Percentiles rank a stretch among this genome's conserved stretches.
These are phyloP conservation scores for Xylaria sp. DNA, from an alignment of 2,329 filamentous ascomycete genomes.

Conservation along the genomic window DNA sequence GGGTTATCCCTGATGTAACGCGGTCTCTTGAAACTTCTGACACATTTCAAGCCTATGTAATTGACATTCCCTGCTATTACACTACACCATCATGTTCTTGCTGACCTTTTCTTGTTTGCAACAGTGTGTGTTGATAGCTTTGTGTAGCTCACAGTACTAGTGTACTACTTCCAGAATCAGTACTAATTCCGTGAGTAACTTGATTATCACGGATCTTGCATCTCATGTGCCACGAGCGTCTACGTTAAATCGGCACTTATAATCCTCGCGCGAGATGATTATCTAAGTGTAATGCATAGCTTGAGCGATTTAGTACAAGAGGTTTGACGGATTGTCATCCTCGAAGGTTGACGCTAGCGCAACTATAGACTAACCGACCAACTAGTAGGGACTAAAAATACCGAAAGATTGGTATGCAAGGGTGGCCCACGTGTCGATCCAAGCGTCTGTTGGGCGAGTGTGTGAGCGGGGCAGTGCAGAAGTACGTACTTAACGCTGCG, in stretches of 20 bases:
- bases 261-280: background rate
- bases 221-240: background rate
- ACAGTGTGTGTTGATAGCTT: background rate
- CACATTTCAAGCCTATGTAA: background rate
- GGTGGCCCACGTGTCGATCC: conserved; percentile 34
- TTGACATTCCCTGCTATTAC: background rate
- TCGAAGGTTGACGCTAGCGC: background rate
- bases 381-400: conserved; percentile 36
- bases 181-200: background rate
- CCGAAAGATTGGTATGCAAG: conserved; percentile 33
- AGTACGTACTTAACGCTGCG: too few relatives aligned
- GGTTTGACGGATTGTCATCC: conserved; percentile 17
- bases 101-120: background rate
- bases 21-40: conserved; percentile 10
- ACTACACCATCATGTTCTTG: background rate
- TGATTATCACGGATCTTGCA: background rate
- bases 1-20: background rate
- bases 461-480: conserved; percentile 9
- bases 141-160: too few relatives aligned
- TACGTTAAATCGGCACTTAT: background rate
- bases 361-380: conserved; percentile 11
- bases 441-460: conserved; percentile 16
- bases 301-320: background rate
- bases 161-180: too few relatives aligned
- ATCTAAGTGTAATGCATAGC: background rate